Base-by-base conservation (phyloP, 202 grass and related monocot species). In the Hordeum pubiflorum region DNA sequence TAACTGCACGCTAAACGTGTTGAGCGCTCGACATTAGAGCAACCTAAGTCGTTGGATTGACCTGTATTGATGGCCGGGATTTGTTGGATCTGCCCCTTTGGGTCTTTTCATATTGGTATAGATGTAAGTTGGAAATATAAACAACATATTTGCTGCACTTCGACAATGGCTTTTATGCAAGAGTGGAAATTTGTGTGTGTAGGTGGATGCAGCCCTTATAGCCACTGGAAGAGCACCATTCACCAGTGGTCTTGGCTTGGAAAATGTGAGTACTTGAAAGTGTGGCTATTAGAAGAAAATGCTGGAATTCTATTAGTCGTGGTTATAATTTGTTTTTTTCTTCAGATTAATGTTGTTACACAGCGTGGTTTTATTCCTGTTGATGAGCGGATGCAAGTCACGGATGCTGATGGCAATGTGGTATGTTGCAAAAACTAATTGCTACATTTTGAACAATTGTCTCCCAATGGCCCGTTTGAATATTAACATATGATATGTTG, bases 161-260 rank as follows among this genome's bases (percentile, higher is more conserved):
- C 31, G 22, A 26, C 34, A 50, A 50, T 21, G 67, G 17, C 14
- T 79, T 58, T 79, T 21, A 15, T 46, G 71, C 23, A 14, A 52
- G 3, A 18, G 72, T 40, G 20, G 6, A 39, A 50, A 65, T 72
- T 44, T 81, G 4, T 65, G 9, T 86, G 70, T 79, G 33, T 79
- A 97, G 94, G 91, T 97, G 15, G 94, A 97, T 81, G 92, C 94
- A 85, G 90, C 94, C 6, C 88, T 97, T 87, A 97, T 97, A 83
- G 92, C 94, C 74, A 97, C 90, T 76, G 94, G 92, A 89, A 92
- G 94, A 79, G 94, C 92, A 3, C 94, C 94, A 82, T 94, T 94
- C 75, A 97, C 94, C 46, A 88, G 88, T 50, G 94, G 91, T 70
- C 94, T 97, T 89, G 92, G 94, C 79, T 91, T 97, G 89, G 94